Evolutionary conservation across 176 grass and related monocot genomes (phyloP), one percentile per base, ranked within the genome.

Genomic region (Rhynchospora pubera): DNA sequence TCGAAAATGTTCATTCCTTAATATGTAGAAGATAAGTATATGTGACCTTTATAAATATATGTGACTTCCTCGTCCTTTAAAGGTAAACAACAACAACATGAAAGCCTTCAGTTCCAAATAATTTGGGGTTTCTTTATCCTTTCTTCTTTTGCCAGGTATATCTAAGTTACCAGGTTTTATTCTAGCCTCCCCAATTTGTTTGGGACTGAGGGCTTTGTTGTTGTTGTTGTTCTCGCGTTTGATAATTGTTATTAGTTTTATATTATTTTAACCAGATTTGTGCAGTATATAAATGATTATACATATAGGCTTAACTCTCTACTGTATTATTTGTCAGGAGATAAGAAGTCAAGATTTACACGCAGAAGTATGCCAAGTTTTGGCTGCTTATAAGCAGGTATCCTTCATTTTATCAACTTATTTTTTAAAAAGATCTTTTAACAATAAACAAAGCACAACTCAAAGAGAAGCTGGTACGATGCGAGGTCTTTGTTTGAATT

Each of bases 361-460:
- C 81, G 83, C 86, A 10, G 96, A 98, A 86, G 92, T 94, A 47
- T 84, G 87, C 89, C 92, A 91, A 82, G 93, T 98, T 87, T 75
- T 98, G 84, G 89, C 89, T 77, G 96, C 90, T 47, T 98, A 98
- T 73, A 98, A 98, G 84, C 92, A 98, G 96, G 96, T 98, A 94
- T 22, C 42, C 24, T 1, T 55, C 28, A 32, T 24, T 53, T 55
- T 22, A 28, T 30, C 34, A 4, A 39, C 34, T 53, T 55, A 55
- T 74, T 74, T n/a, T 52, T 24, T 76, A 9, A 1, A 16, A 22
- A 23, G 13, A 66, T 16, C 9, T 16, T 26, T 2, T 60, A 32
- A 13, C 61, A 44, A 21, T 62, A 3, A 68, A 13, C 46, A 1
- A 60, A 76, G 71, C 6, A 34, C 39, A 77, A 32, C 53, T 5